Conservation (phyloP, 108 stramenopile species). For the Cyclostephanos tholiformis region DNA sequence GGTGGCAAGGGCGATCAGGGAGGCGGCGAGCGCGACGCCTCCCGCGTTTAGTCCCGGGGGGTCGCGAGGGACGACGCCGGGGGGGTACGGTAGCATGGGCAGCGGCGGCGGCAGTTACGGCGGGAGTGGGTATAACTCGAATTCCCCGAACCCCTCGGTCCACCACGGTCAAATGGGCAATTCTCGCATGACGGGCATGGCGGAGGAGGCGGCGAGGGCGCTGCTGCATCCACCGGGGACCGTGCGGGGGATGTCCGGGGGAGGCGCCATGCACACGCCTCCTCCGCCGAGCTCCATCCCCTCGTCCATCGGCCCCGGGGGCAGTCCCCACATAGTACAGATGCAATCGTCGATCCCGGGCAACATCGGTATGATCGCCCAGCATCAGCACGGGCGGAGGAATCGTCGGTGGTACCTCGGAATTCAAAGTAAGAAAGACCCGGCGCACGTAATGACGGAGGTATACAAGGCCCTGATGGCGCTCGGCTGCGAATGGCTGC, state of each 20-base stretch:
- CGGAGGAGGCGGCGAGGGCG: constrained; percentile 81
- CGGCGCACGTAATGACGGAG: constrained; percentile 99
- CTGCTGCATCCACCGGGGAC: constrained; percentile 68
- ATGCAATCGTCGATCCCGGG: constrained; percentile 91
- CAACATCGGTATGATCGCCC: constrained; percentile 91
- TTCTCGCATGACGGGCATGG: constrained; percentile 73
- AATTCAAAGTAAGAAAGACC: constrained; percentile 98
- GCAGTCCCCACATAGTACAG: constrained; percentile 76
- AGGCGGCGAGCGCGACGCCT: constrained; percentile 90
- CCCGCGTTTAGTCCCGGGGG: constrained; percentile 89
- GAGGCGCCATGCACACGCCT: constrained; percentile 30
- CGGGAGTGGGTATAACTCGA: constrained; percentile 49
- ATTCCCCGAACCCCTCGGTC: constrained; percentile 35
- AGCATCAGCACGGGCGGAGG: constrained; percentile 86
- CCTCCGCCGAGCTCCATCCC: constrained; percentile 54
- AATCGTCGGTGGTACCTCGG: constrained; percentile 98
- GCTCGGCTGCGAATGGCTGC: constrained; percentile 95
- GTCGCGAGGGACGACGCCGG: constrained; percentile 84
- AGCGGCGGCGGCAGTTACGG: constrained; percentile 50
- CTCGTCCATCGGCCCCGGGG: constrained; percentile 50
- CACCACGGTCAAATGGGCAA: constrained; percentile 54
- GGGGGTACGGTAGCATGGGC: constrained; percentile 58
- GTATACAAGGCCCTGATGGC: constrained; percentile 97
- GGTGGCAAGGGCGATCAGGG: constrained; percentile 87
- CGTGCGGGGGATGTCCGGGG: constrained; percentile 28